These are phyloP conservation scores for Balansia obtecta DNA, from an alignment of 2,329 filamentous ascomycete species.

Conservation along the genomic window DNA sequence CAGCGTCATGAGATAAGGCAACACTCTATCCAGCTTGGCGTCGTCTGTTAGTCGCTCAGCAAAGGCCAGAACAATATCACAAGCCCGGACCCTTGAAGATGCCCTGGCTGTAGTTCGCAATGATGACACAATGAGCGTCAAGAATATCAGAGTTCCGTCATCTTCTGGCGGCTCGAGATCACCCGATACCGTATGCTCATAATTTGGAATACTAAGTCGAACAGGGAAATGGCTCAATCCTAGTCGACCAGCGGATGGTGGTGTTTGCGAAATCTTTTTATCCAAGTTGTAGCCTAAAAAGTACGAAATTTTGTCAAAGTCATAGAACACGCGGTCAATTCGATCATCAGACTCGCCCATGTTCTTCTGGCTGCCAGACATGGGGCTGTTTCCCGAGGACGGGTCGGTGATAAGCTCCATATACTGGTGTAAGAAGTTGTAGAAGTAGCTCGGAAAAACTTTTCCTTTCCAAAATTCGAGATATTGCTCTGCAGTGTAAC, in stretches of 20 bases:
- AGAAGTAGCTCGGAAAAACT: conserved; percentile 93
- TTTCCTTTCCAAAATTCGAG: conserved; percentile 84
- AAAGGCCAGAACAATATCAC: conserved; percentile 85
- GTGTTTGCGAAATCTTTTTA: conserved; percentile 19
- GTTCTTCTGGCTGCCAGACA: conserved; percentile 55
- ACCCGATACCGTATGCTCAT: conserved; percentile 56
- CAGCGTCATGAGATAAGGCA: conserved; percentile 79
- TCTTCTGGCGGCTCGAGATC: conserved; percentile 53
- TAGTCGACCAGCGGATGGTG: conserved; percentile 25
- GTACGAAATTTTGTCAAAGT: conserved; percentile 97
- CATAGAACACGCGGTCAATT: conserved; percentile 83
- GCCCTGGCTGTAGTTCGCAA: conserved; percentile 80
- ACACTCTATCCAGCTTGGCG: conserved; percentile 82
- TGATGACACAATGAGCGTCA: conserved; percentile 80
- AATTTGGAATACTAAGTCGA: conserved; percentile 74
- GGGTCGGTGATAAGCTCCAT: conserved; percentile 94
- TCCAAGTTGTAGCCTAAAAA: conserved; percentile 67
- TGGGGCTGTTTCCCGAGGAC: conserved; percentile 61
- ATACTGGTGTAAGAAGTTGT: conserved; percentile 93
- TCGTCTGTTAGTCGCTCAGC: conserved; percentile 87
- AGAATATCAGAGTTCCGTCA: conserved; percentile 84
- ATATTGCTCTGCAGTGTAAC: conserved; percentile 90
- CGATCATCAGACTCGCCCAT: conserved; percentile 82
- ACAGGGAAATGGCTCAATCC: conserved; percentile 61
- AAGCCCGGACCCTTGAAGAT: conserved; percentile 76